Evolutionary conservation across 2,329 filamentous ascomycete genomes (phyloP).

Genomic region (Phaeosphaeria sp.): DNA sequence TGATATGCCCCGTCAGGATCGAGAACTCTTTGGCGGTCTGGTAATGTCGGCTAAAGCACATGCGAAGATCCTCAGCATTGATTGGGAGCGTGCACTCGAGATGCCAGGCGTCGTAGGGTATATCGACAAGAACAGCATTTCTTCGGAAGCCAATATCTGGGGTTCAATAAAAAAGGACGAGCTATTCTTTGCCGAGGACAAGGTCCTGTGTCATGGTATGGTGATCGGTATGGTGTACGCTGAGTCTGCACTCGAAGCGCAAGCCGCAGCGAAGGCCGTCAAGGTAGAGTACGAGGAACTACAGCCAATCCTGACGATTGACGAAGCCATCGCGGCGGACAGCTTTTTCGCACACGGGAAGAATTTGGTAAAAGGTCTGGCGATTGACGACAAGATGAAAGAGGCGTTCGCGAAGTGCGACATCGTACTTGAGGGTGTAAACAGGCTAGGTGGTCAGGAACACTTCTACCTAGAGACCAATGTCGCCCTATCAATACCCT

Average conservation of each 20-base stretch:
- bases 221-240: slow-evolving; percentile 89
- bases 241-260: slow-evolving; percentile 75
- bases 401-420: slow-evolving; percentile 79
- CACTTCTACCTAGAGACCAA: slow-evolving; percentile 97
- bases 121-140: slow-evolving; percentile 82
- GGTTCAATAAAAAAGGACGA: slow-evolving; percentile 84
- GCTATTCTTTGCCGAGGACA: slow-evolving; percentile 86
- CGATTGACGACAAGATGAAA: slow-evolving; percentile 61
- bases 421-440: slow-evolving; percentile 80
- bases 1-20: slow-evolving; percentile 82
- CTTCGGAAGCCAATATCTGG: slow-evolving; percentile 85
- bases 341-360: slow-evolving; percentile 84
- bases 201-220: slow-evolving; percentile 86
- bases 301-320: slow-evolving; percentile 86
- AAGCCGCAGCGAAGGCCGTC: slow-evolving; percentile 81
- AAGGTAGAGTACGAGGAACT: slow-evolving; percentile 88
- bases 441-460: slow-evolving; percentile 91
- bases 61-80: slow-evolving; percentile 81
- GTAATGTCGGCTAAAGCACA: slow-evolving; percentile 88
- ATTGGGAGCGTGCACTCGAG: slow-evolving; percentile 77
- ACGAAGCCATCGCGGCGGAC: slow-evolving; percentile 87
- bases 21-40: slow-evolving; percentile 85
- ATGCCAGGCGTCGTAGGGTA: slow-evolving; percentile 86
- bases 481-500: slow-evolving; percentile 82
- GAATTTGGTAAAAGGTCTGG: slow-evolving; percentile 77